Base-by-base conservation (phyloP, 2,329 filamentous ascomycete genomes). In the Xylaria sp. region DNA sequence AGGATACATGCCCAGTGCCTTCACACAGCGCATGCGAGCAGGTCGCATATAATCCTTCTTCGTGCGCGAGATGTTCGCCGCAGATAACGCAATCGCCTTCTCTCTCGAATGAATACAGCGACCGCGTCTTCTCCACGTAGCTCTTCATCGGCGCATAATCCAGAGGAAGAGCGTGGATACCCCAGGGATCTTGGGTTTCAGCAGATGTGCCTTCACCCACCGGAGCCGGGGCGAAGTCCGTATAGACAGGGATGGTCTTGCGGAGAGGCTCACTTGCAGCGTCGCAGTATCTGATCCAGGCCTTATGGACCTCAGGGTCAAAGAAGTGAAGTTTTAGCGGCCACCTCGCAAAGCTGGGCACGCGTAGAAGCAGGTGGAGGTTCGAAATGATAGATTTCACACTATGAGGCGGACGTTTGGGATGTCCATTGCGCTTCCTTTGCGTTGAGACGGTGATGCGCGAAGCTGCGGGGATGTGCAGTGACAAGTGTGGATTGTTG, bases 241-340 rank as follows among this genome's bases (percentile, higher is more conserved):
- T 85, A 12, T 85, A 76, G 0, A 93, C 81, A n/a, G 79, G 78
- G 13, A 93, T 80, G 2, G 82, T 83, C 12, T 78, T 74, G 25
- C 84, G 82, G 13, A 89, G 74, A 37, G 82, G 77, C 58, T 85
- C 84, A 58, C 84, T 79, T 2, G 86, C 83, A 1, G 84, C 79
- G 2, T 83, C 80, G 54, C 84, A 85, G 84, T 87, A 90, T 58
- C 80, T 84, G 20, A 85, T 78, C 95, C 95, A 98, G 1, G 87
- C 85, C 23, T 82, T 81, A 74, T 92, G 87, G 0, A 93, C 90
- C 68, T 95, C 92, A 2, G 84, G 81, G 1, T 85, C 85, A 73
- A 97, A 95, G 80, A 98, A 95, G 28, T 92, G 90, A 56, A 98
- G 78, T 63, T 88, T 88, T 63, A 99, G 83, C 23, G 95, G 95